Evolutionary conservation across 768 basidiomycete species (phyloP).

Genomic region (Macrolepiota dolichaula): DNA sequence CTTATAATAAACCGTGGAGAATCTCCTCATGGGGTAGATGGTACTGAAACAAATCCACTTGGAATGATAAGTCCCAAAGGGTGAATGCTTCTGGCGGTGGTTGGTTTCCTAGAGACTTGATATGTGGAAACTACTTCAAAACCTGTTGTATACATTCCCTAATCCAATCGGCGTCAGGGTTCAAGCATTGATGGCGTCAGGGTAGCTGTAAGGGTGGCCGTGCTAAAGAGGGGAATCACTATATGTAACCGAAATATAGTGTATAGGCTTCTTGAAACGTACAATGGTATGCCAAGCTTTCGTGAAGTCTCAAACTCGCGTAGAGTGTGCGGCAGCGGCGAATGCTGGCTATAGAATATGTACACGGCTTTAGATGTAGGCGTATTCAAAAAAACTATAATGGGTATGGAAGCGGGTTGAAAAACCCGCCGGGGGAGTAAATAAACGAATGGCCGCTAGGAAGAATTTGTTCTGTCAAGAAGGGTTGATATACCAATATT

Average conservation of each 20-base stretch:
- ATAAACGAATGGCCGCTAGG: too few relatives aligned
- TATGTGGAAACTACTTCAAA: neutral
- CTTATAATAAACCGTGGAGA: neutral
- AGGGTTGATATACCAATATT: too few relatives aligned
- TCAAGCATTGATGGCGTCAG: neutral
- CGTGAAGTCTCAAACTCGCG: neutral
- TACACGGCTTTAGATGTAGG: neutral
- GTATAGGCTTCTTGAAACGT: neutral
- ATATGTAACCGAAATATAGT: neutral
- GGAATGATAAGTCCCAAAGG: neutral
- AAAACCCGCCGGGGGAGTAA: neutral
- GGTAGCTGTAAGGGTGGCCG: neutral
- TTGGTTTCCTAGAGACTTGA: neutral
- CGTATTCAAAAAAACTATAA: neutral
- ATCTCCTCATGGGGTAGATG: neutral
- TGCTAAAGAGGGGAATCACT: neutral
- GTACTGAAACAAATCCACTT: neutral
- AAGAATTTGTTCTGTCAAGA: too few relatives aligned
- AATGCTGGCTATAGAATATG: neutral
- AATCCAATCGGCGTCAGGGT: neutral
- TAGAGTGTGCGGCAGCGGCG: neutral
- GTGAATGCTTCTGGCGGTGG: neutral
- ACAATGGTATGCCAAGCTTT: neutral
- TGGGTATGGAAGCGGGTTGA: neutral
- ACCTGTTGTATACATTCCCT: neutral